Percentiles rank a stretch among this genome's conserved stretches.
phyloP scores from a whole-genome alignment of 176 grass and related monocot genomes.

The Bothriochloa decipiens region DNA sequence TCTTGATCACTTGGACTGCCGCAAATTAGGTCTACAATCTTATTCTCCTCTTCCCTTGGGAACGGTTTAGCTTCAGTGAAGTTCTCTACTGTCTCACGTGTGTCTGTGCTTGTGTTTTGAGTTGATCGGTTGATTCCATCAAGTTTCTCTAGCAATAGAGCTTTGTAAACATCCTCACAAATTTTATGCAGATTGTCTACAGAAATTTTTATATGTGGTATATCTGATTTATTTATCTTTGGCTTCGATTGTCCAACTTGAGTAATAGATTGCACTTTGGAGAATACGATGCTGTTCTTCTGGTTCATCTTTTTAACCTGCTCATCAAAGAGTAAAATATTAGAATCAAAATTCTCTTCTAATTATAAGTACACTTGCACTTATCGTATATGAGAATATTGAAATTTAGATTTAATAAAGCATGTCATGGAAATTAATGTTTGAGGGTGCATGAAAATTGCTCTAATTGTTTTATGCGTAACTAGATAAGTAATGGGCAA shows the following conservation, averaged over 20 bases:
- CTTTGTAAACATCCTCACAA: no score
- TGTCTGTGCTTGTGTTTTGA: neutral
- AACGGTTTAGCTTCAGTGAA: neutral
- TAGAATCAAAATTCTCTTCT: neutral
- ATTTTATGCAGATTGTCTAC: no score
- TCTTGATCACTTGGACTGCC: neutral
- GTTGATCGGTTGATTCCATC: neutral
- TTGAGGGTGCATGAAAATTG: no score
- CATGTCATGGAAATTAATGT: no score
- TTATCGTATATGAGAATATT: neutral
- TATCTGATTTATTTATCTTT: no score
- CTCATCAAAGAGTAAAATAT: neutral
- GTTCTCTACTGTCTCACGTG: neutral
- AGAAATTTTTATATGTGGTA: no score
- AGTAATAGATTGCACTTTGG: no score
- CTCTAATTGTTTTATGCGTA: no score
- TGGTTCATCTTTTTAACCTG: neutral
- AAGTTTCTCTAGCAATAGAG: no score
- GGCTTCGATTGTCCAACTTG: no score
- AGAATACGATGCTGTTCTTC: neutral
- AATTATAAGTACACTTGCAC: neutral
- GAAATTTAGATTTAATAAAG: no score
- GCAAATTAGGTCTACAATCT: neutral
- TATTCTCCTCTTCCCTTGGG: constrained; percentile 14
- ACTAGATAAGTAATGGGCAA: no score